These are phyloP conservation scores for Aphanomyces stellatus DNA, from an alignment of 352 stramenopile species.

Conservation along the genomic window DNA sequence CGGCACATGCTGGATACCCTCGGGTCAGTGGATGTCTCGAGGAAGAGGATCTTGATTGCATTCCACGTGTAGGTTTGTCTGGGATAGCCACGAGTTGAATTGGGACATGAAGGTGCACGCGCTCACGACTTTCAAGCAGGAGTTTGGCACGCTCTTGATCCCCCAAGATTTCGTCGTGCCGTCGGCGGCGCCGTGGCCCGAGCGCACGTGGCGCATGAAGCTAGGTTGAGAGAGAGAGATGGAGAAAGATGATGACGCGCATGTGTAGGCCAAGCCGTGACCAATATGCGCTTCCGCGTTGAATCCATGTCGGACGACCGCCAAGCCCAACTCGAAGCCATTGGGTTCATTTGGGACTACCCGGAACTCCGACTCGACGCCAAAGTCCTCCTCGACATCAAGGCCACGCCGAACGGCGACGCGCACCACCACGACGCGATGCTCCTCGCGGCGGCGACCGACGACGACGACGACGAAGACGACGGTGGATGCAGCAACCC, in stretches of 20 bases:
- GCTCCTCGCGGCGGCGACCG: too few relatives aligned
- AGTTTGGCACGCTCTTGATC: not conserved
- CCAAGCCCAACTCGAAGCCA: not conserved
- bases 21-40: not conserved
- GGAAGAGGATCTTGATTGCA: not conserved
- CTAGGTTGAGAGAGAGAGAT: too few relatives aligned
- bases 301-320: not conserved
- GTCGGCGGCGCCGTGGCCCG: not conserved
- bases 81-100: conserved; percentile 17
- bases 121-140: not conserved
- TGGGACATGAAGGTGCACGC: conserved; percentile 14
- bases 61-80: conserved; percentile 11
- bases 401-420: too few relatives aligned
- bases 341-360: conserved; percentile 17
- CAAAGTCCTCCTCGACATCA: conserved; percentile 9
- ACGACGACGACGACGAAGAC: too few relatives aligned
- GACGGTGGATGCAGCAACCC: too few relatives aligned
- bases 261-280: conserved; percentile 14
- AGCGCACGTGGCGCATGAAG: not conserved
- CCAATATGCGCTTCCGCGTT: conserved; percentile 8
- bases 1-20: not conserved
- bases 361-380: conserved; percentile 10
- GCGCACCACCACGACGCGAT: too few relatives aligned
- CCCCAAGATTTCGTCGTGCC: conserved; percentile 16
- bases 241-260: too few relatives aligned